Evolutionary conservation across 176 grass and related monocot genomes (phyloP).

Genomic region (Calamus simplicifolius): DNA sequence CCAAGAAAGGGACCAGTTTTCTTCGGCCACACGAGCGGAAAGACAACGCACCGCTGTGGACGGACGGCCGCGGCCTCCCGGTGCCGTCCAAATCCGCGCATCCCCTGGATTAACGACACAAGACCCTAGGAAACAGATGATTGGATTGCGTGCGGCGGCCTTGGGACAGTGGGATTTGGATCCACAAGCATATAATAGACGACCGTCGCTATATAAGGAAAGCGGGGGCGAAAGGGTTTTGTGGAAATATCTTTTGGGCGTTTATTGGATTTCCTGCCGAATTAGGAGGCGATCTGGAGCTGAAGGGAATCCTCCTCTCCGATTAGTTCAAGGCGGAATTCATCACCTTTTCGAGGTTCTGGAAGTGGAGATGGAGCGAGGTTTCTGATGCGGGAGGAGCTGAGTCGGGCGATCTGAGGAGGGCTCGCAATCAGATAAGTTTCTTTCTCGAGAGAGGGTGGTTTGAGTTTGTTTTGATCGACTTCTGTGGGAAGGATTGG

Average conservation of each 20-base stretch:
- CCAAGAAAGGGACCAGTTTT: too few species aligned
- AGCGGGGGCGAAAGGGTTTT: not conserved
- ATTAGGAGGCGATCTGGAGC: too few species aligned
- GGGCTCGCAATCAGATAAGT: not conserved
- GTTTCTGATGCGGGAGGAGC: not conserved
- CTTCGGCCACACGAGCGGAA: too few species aligned
- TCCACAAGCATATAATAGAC: not conserved
- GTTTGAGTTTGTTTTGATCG: too few species aligned
- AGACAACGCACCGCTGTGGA: not conserved
- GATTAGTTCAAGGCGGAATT: too few species aligned
- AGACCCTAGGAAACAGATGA: not conserved
- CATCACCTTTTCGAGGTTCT: not conserved
- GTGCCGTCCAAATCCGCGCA: not conserved
- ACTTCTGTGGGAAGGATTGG: not conserved
- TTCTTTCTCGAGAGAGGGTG: too few species aligned
- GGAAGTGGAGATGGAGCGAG: not conserved
- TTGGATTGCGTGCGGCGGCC: not conserved
- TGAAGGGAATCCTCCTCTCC: not conserved
- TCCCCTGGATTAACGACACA: not conserved
- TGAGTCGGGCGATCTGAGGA: not conserved
- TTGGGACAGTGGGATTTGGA: not conserved
- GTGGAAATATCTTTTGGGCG: not conserved
- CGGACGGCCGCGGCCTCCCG: not conserved
- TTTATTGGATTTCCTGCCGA: too few species aligned
- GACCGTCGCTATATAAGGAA: not conserved